Evolutionary conservation across 441 rosid species (phyloP), one percentile per base, ranked within the genome.

Genomic region (Adansonia rubrostipa): DNA sequence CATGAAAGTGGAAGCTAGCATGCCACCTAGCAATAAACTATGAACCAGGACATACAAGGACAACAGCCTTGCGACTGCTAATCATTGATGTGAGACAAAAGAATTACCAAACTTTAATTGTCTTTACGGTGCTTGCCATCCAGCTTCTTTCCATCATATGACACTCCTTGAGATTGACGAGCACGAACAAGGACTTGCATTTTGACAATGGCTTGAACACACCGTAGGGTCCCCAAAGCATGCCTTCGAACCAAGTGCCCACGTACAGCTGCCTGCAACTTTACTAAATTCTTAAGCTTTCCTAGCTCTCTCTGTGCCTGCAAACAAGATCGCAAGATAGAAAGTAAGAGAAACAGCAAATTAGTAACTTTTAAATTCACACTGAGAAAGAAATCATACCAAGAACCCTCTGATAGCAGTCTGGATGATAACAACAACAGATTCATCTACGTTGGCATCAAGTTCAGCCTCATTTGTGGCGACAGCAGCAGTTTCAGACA

Each of bases 231-330:
- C 66, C 96, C 99, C 85, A 85, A 81, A 71, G 98, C 99, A 79
- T 88, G 97, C 78, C 76, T 94, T 78, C 99, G 87, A 73, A 94
- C 98, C 86, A 96, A 77, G 85, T 93, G 93, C 51, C 99, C 99
- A 8, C 98, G 96, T 15, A 90, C 91, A 69, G 92, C 94, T 82
- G 99, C 97, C 87, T 96, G 99, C 89, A 94, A 82, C 87, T 89
- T 93, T 53, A 94, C 84, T 51, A 92, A 89, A 76, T 87, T 93
- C 88, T 89, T 92, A 60, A 81, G 90, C 90, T 84, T 94, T 79
- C 83, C 62, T 72, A 93, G 85, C 80, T 91, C 93, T 80, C 77
- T 92, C 51, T 80, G 83, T 77, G 92, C 97, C 98, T 96, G 80
- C 72, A 78, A 77, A 78, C 22, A 74, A 73, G 33, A 73, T 72